Percentiles rank a stretch among this genome's conserved stretches.
Evolutionary conservation across 2,329 filamentous ascomycete species (phyloP).

Genomic region (Pezicula neosporulosa): DNA sequence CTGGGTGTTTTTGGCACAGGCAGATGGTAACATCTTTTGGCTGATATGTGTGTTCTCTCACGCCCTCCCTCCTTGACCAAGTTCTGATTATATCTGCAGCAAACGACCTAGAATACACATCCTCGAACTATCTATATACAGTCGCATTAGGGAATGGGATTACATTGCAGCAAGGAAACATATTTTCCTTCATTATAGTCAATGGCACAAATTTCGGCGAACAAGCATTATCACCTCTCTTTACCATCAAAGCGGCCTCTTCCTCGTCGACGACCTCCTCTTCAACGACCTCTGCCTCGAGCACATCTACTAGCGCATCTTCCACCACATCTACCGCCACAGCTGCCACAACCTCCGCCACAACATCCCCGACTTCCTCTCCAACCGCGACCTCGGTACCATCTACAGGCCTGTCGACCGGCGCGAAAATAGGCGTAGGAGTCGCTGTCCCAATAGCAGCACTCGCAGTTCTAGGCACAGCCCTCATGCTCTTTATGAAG

Average conservation of each 20-base stretch:
- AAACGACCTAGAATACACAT: conserved; percentile 1
- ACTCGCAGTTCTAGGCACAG: background rate
- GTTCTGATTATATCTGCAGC: background rate
- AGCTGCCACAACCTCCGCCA: background rate
- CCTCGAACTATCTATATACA: conserved; percentile 1
- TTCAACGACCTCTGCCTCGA: background rate
- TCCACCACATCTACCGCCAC: background rate
- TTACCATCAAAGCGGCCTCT: background rate
- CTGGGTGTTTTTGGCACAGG: background rate
- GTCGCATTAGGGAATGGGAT: conserved; percentile 2
- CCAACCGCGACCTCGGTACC: background rate
- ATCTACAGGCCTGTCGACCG: background rate
- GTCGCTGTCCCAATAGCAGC: background rate
- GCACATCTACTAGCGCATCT: background rate
- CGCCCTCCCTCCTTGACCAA: background rate
- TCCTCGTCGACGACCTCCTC: background rate
- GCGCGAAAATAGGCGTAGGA: background rate
- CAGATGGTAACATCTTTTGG: conserved; percentile 5
- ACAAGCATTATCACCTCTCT: background rate
- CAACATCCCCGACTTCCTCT: background rate
- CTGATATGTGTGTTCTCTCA: conserved; percentile 1
- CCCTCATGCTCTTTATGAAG: background rate
- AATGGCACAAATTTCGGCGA: conserved; percentile 6
- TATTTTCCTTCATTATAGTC: conserved; percentile 5
- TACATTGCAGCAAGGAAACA: conserved; percentile 3